Evolutionary conservation across 2,329 filamentous ascomycete species (phyloP).

Genomic region (Nigrospora oryzae): DNA sequence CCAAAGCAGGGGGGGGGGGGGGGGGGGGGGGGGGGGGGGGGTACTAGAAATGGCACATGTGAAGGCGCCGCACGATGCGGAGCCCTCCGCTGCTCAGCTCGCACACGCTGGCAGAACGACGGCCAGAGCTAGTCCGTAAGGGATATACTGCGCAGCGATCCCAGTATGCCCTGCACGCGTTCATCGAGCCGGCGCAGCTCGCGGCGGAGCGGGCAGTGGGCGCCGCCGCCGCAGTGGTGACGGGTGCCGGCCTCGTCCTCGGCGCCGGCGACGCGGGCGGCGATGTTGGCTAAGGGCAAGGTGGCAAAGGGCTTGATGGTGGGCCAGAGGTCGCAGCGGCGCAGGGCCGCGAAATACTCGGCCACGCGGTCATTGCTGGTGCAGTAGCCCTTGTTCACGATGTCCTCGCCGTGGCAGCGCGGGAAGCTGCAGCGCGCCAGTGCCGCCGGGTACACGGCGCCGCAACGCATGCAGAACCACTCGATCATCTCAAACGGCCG

Average conservation of each 20-base stretch:
- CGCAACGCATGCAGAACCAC: not conserved
- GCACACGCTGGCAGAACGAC: no score
- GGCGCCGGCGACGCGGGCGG: not conserved
- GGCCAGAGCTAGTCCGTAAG: no score
- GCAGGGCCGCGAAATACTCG: not conserved
- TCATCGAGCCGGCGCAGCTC: not conserved
- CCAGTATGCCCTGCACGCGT: not conserved
- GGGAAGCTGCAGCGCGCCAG: not conserved
- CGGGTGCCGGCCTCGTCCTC: not conserved
- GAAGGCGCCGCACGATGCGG: no score
- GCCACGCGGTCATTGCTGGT: not conserved
- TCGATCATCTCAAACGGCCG: not conserved
- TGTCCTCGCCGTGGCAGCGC: not conserved
- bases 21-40: no score
- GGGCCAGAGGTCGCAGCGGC: not conserved
- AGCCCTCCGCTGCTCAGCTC: no score
- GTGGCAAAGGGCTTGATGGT: not conserved
- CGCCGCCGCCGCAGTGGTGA: not conserved
- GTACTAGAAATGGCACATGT: no score
- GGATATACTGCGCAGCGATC: no score
- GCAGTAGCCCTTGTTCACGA: not conserved
- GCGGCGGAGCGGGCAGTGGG: not conserved
- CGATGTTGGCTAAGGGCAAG: not conserved
- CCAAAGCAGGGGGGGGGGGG: not conserved
- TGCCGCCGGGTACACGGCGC: not conserved